phyloP scores from a whole-genome alignment of 306 rosid genomes.

The Rubus parviflorus region DNA sequence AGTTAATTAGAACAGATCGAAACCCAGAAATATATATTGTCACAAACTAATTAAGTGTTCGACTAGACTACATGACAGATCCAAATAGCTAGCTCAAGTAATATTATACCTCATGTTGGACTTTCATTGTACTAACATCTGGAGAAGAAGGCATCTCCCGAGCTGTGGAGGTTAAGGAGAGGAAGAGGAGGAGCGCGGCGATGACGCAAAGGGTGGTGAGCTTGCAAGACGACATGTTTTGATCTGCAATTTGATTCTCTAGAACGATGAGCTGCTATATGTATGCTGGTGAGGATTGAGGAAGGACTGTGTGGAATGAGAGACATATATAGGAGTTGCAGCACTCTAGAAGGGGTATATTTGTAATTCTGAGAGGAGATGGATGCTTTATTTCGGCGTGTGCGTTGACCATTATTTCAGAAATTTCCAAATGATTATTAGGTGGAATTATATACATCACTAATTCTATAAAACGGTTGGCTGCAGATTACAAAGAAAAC shows the following conservation, averaged over 20 bases:
- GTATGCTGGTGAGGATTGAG: background rate
- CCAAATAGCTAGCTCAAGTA: background rate
- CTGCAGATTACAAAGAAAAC: too few relatives aligned
- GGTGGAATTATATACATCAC: background rate
- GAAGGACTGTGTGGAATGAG: background rate
- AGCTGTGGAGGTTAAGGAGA: conserved; percentile 17
- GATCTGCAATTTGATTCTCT: background rate
- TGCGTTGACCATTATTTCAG: background rate
- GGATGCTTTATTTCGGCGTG: background rate
- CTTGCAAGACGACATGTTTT: conserved; percentile 44
- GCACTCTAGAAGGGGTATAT: conserved; percentile 31
- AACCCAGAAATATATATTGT: background rate
- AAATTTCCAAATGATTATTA: background rate
- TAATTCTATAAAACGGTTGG: background rate
- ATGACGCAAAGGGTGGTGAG: conserved; percentile 37
- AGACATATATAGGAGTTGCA: conserved; percentile 34
- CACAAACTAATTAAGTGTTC: background rate
- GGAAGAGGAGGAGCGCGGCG: conserved; percentile 25
- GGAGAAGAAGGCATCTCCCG: conserved; percentile 32
- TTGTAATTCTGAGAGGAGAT: conserved; percentile 20
- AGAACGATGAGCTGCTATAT: background rate
- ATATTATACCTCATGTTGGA: conserved; percentile 34
- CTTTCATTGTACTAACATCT: conserved; percentile 17
- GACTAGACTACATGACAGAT: background rate
- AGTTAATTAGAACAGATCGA: conserved; percentile 1